Base-by-base conservation (phyloP, 2,329 filamentous ascomycete species). In the Diaporthe sp. region DNA sequence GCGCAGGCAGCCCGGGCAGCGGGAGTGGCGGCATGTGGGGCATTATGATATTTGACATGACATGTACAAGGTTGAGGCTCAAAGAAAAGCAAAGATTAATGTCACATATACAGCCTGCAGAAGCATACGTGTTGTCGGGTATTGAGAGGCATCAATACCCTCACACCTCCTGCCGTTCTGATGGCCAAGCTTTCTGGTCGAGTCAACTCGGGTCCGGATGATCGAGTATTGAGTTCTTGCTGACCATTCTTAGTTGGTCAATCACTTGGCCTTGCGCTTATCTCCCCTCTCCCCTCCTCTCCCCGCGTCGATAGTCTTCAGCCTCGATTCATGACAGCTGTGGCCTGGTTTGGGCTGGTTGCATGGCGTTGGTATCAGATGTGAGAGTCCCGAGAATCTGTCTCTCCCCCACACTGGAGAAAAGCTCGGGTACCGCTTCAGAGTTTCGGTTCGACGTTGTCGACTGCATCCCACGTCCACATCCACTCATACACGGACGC, bases 191-290 rank as follows among this genome's bases (percentile, higher is more conserved):
- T 68, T 68, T 68, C 12, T 53, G 46, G 62, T 19, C 62, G 62
- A 68, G 31, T 53, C 65, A 39, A 68, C 15, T 34, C 12, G 1
- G 42, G 46, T 28, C 34, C 65, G 46, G 65, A 53, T 68, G 65
- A 53, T 68, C 62, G 46, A 39, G 31, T 68, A 68, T 55, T 53
- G 65, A 53, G 46, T 68, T 68, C 34, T 68, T 12, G 42, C 61
- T 34, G 39, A 22, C 42, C 17, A 8, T 65, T 65, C 39, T 68
- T 28, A 8, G 44, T 68, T 51, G 44, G 37, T n/a, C 44, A 3
- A 51, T 25, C 62, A 39, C 62, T 68, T 68, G 46, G 44, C 62
- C 12, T 10, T 39, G 46, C 34, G 46, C 31, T 68, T 37, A 68
- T 68, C 62, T 68, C 8, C 9, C 28, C 25, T n/a, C 12, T 9